Evolutionary conservation across 805 yeast genomes (phyloP).

Genomic region (Priceomyces castillae): DNA sequence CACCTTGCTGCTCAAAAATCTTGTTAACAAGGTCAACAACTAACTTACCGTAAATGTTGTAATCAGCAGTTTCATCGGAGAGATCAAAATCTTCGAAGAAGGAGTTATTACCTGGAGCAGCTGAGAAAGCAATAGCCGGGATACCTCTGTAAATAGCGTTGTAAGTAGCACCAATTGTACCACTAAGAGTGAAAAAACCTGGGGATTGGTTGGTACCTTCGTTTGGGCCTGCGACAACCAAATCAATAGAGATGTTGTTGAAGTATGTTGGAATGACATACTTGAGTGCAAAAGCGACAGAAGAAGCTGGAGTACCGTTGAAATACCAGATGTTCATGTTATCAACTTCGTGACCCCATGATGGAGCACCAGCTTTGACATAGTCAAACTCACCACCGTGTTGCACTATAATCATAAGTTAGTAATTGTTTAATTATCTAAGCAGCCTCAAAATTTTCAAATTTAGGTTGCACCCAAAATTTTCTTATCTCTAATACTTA

Average conservation of each 20-base stretch:
- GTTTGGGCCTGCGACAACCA: conserved; percentile 53
- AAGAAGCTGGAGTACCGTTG: conserved; percentile 55
- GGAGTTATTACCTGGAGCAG: conserved; percentile 48
- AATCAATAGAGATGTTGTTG: conserved; percentile 42
- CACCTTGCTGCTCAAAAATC: conserved; percentile 38
- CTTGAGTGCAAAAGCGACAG: conserved; percentile 47
- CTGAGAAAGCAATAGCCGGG: conserved; percentile 53
- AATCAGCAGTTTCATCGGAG: conserved; percentile 38
- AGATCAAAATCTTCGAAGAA: conserved; percentile 46
- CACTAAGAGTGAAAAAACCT: conserved; percentile 43
- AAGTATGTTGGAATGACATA: conserved; percentile 47
- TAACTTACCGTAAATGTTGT: conserved; percentile 45
- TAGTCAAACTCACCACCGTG: conserved; percentile 48
- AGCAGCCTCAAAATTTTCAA: background rate
- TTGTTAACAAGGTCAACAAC: conserved; percentile 39
- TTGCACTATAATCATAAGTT: conserved; percentile 4
- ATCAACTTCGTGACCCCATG: conserved; percentile 51
- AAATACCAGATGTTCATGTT: conserved; percentile 48
- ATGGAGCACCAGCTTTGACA: conserved; percentile 47
- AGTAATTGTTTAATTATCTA: background rate
- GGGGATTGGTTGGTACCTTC: conserved; percentile 50
- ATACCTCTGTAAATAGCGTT: conserved; percentile 46
- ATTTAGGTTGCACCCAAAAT: too few species aligned
- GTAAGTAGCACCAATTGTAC: conserved; percentile 53
- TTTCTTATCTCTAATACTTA: conserved; percentile 3